A percentile compares a stretch with the other conserved stretches of the same genome.
Conservation (phyloP, 371 early-diverging fungal species). For the Haplosporangium sp. region DNA sequence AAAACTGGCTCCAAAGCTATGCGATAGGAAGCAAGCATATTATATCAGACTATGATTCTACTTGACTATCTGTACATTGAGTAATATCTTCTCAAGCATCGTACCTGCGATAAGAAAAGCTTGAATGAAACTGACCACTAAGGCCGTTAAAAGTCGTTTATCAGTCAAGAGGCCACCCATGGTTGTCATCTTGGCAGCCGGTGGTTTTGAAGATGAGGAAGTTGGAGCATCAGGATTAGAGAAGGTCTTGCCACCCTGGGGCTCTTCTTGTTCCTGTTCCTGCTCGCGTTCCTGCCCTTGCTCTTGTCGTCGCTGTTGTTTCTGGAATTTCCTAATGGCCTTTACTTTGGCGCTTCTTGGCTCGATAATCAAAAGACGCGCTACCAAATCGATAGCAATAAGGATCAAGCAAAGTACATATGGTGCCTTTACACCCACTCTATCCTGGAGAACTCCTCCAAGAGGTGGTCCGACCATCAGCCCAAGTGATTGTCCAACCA, state of each 20-base stretch:
- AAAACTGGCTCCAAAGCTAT: constrained; percentile 61
- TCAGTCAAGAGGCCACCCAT: constrained; percentile 19
- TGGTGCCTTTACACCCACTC: constrained; percentile 73
- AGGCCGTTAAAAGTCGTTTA: constrained; percentile 28
- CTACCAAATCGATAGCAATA: constrained; percentile 67
- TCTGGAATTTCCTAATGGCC: constrained; percentile 32
- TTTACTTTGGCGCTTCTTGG: constrained; percentile 54
- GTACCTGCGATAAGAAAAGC: constrained; percentile 46
- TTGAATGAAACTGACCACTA: constrained; percentile 37
- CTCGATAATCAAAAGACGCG: constrained; percentile 66
- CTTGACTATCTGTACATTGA: neutral
- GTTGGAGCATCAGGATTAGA: neutral
- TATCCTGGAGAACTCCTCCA: constrained; percentile 62
- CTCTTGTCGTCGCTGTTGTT: constrained; percentile 18
- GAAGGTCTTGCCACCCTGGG: neutral
- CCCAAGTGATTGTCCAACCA: constrained; percentile 42
- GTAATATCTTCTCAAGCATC: too few relatives aligned
- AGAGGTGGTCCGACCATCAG: constrained; percentile 48
- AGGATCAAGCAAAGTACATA: constrained; percentile 79
- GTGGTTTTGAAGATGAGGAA: neutral
- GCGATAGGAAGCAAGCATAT: neutral
- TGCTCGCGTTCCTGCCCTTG: neutral
- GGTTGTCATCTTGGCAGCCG: constrained; percentile 19
- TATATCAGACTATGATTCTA: neutral
- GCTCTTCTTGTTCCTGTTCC: neutral